Conservation (phyloP, 2,329 filamentous ascomycete genomes). For the Trichoderma sp. region DNA sequence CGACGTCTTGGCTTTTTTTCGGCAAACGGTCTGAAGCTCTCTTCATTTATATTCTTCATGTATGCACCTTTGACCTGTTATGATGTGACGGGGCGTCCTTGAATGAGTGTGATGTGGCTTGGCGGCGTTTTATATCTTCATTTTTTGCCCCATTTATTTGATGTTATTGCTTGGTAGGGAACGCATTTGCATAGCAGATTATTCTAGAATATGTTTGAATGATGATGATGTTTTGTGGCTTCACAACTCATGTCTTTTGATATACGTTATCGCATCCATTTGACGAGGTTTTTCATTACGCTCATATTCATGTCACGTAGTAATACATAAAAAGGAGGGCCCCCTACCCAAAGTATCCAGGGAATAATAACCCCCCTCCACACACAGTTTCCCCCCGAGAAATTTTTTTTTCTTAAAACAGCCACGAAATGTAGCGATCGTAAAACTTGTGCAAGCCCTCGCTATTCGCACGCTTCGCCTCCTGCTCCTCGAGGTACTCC, state of each 20-base stretch:
- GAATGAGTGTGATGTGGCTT: neutral
- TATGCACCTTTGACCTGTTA: neutral
- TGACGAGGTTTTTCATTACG: neutral
- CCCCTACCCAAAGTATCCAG: neutral
- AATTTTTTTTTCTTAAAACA: too few species aligned
- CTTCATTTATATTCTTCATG: neutral
- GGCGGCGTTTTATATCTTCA: slow-evolving; percentile 7
- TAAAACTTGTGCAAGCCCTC: slow-evolving; percentile 35
- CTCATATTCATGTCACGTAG: neutral
- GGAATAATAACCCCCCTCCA: neutral
- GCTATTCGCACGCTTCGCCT: slow-evolving; percentile 28
- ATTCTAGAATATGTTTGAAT: slow-evolving; percentile 6
- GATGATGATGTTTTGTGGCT: slow-evolving; percentile 5
- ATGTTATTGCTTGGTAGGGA: neutral
- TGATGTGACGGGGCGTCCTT: neutral
- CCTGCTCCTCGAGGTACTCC: slow-evolving; percentile 54
- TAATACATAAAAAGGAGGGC: neutral
- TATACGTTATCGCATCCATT: neutral
- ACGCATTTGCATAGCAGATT: slow-evolving; percentile 10
- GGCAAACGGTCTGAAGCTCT: neutral
- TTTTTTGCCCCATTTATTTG: neutral
- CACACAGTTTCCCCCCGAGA: neutral
- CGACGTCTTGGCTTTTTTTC: neutral
- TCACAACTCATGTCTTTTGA: neutral
- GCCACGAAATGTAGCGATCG: slow-evolving; percentile 37